phyloP scores from a whole-genome alignment of 345 rosid genomes.

The Carallia brachiata region DNA sequence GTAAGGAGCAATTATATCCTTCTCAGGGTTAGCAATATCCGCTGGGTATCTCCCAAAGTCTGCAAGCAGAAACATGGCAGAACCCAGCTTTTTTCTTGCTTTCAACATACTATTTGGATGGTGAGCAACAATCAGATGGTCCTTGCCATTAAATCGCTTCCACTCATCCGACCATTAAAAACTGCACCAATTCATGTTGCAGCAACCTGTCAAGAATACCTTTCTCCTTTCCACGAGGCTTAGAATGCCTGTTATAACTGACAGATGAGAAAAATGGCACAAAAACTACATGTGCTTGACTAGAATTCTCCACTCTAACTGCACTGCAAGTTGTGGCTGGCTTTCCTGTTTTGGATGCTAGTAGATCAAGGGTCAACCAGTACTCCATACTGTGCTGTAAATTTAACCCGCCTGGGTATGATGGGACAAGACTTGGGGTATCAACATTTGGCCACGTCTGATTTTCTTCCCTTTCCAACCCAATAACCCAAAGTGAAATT shows the following conservation, averaged over 20 bases:
- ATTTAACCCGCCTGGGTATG: constrained; percentile 77
- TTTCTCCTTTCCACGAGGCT: constrained; percentile 52
- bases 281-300: constrained; percentile 66
- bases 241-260: constrained; percentile 75
- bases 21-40: constrained; percentile 63
- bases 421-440: constrained; percentile 40
- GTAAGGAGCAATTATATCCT: constrained; percentile 87
- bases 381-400: constrained; percentile 92
- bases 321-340: constrained; percentile 51
- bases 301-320: constrained; percentile 56
- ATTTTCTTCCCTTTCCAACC: constrained; percentile 67
- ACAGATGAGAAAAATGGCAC: constrained; percentile 84
- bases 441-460: constrained; percentile 64
- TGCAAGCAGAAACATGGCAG: constrained; percentile 86
- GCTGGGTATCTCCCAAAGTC: constrained; percentile 88
- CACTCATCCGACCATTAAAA: constrained; percentile 19
- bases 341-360: constrained; percentile 51
- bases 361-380: constrained; percentile 88
- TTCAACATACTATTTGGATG: constrained; percentile 74
- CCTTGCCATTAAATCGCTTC: constrained; percentile 26
- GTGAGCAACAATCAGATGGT: constrained; percentile 44
- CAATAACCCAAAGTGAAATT: constrained; percentile 84
- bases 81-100: constrained; percentile 46
- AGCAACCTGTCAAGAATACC: constrained; percentile 53
- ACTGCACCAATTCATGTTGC: constrained; percentile 55